phyloP scores from a whole-genome alignment of 116 monocot species.

The Posidonia oceanica region DNA sequence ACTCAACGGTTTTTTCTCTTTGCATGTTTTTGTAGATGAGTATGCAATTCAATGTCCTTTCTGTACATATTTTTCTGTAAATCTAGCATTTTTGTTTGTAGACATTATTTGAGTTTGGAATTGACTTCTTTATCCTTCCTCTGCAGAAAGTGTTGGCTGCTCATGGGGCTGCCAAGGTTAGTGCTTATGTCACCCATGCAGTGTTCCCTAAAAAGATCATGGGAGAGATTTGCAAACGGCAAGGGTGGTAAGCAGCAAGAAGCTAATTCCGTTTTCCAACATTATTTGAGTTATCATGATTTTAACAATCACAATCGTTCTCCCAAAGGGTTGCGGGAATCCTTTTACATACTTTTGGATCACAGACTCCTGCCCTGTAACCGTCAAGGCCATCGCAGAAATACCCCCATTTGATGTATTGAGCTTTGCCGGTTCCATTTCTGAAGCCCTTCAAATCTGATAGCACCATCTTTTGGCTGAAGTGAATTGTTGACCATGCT shows the following conservation, averaged over 20 bases:
- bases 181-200: constrained; percentile 87
- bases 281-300: not conserved
- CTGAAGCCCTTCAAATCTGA: constrained; percentile 69
- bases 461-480: not conserved
- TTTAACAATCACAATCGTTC: not conserved
- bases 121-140: not conserved
- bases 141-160: constrained; percentile 76
- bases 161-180: constrained; percentile 79
- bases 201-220: constrained; percentile 82
- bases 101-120: too few species aligned
- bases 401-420: constrained; percentile 81
- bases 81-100: too few species aligned
- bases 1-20: too few species aligned
- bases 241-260: constrained; percentile 19
- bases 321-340: constrained; percentile 17
- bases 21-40: too few species aligned
- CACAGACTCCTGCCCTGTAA: constrained; percentile 79
- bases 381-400: constrained; percentile 54
- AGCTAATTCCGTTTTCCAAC: not conserved
- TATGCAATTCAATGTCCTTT: too few species aligned
- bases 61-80: too few species aligned
- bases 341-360: constrained; percentile 77
- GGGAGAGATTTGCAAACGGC: constrained; percentile 41
- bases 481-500: too few species aligned
- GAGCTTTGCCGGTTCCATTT: constrained; percentile 80